Percentiles rank a stretch among this genome's conserved stretches.
Conservation (phyloP, 2,329 filamentous ascomycete genomes). For the Penicillium sclerotiorum region DNA sequence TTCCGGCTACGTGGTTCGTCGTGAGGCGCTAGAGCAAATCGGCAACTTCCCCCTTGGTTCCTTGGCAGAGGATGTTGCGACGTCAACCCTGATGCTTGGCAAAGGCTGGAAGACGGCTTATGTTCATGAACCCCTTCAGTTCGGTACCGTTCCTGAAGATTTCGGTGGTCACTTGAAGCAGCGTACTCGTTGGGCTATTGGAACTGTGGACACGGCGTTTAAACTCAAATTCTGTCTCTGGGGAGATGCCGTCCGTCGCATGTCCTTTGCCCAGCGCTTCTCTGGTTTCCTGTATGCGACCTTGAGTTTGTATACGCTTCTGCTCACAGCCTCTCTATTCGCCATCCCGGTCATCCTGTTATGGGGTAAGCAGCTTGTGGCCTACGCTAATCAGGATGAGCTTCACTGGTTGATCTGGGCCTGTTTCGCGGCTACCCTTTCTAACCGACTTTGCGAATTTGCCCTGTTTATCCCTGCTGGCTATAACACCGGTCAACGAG, state of each 20-base stretch:
- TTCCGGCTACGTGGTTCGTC: slow-evolving; percentile 63
- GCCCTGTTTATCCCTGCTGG: slow-evolving; percentile 62
- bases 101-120: slow-evolving; percentile 65
- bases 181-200: slow-evolving; percentile 43
- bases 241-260: slow-evolving; percentile 55
- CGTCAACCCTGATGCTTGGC: slow-evolving; percentile 61
- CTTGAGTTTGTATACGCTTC: slow-evolving; percentile 59
- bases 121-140: slow-evolving; percentile 63
- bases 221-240: slow-evolving; percentile 64
- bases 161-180: slow-evolving; percentile 40
- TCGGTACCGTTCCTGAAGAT: slow-evolving; percentile 51
- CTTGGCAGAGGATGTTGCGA: slow-evolving; percentile 63
- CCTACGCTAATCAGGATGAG: slow-evolving; percentile 56
- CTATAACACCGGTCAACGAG: slow-evolving; percentile 62
- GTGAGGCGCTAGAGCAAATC: slow-evolving; percentile 62
- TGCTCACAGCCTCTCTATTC: slow-evolving; percentile 58
- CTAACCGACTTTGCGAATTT: slow-evolving; percentile 60
- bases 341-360: slow-evolving; percentile 62
- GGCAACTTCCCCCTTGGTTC: slow-evolving; percentile 64
- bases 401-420: slow-evolving; percentile 62
- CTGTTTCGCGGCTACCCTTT: slow-evolving; percentile 55
- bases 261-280: slow-evolving; percentile 61
- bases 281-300: slow-evolving; percentile 61
- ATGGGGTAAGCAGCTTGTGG: slow-evolving; percentile 60
- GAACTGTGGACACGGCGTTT: slow-evolving; percentile 60